phyloP scores from a whole-genome alignment of 1,284 basidiomycete genomes.

The Tranzscheliella williamsii region DNA sequence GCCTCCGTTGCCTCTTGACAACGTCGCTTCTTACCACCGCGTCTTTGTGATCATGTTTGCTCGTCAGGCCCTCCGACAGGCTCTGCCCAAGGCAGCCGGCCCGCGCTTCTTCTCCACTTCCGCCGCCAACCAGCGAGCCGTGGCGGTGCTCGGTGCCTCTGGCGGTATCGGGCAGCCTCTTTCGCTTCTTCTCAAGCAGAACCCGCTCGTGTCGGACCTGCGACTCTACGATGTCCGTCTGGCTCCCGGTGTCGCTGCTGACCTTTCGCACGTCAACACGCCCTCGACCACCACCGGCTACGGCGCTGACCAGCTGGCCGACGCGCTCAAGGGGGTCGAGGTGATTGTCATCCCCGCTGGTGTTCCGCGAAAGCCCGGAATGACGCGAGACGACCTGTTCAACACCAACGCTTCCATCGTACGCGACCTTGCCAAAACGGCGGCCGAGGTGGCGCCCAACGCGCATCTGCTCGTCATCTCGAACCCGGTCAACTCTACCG shows the following conservation, averaged over 20 bases:
- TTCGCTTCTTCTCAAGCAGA: constrained; percentile 82
- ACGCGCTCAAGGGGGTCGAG: constrained; percentile 80
- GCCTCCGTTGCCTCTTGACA: too few species aligned
- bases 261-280: constrained; percentile 79
- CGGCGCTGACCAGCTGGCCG: constrained; percentile 73
- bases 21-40: too few species aligned
- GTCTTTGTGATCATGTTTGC: constrained; percentile 54
- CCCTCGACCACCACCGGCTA: constrained; percentile 80
- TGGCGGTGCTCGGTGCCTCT: constrained; percentile 82
- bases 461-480: constrained; percentile 94
- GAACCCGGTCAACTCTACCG: constrained; percentile 77
- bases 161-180: constrained; percentile 83
- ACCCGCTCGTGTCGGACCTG: constrained; percentile 77
- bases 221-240: constrained; percentile 59
- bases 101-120: constrained; percentile 78
- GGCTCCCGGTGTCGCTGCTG: constrained; percentile 64
- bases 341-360: constrained; percentile 97
- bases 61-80: constrained; percentile 44
- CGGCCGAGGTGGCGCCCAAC: constrained; percentile 82
- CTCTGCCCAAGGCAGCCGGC: constrained; percentile 26
- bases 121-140: constrained; percentile 73
- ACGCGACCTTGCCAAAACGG: constrained; percentile 86
- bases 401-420: constrained; percentile 96
- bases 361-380: constrained; percentile 65
- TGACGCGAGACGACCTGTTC: constrained; percentile 99